Conservation (phyloP, 1,284 basidiomycete species). For the Fomitopsis schrenkii region DNA sequence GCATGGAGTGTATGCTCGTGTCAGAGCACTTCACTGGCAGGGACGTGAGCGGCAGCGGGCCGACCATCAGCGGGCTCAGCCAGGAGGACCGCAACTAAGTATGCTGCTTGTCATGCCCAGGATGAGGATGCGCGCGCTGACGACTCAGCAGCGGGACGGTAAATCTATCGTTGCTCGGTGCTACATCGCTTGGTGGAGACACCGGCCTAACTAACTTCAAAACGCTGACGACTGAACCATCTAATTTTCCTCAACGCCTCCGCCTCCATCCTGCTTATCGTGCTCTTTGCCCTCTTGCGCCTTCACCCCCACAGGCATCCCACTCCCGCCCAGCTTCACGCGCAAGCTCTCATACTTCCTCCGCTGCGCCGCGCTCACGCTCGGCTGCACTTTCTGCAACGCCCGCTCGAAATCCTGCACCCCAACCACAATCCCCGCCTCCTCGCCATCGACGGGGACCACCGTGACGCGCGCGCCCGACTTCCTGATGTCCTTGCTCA, state of each 20-base stretch:
- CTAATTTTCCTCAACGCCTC: neutral
- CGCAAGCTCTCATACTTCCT: conserved; percentile 56
- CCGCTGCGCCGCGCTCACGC: conserved; percentile 80
- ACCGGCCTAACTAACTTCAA: too few species aligned
- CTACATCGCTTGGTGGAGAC: too few species aligned
- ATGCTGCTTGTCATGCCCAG: too few species aligned
- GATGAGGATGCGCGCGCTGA: too few species aligned
- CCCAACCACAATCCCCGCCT: conserved; percentile 27
- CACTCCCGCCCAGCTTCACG: conserved; percentile 74
- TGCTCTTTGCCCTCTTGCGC: neutral
- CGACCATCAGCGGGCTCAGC: too few species aligned
- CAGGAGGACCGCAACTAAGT: too few species aligned
- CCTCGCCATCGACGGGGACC: conserved; percentile 2
- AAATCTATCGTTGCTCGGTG: too few species aligned
- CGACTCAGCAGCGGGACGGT: too few species aligned
- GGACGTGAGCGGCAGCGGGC: too few species aligned
- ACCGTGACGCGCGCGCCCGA: conserved; percentile 3
- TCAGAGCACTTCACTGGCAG: too few species aligned
- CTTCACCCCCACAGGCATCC: conserved; percentile 47
- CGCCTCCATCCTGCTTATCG: neutral
- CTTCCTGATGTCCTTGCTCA: conserved; percentile 31
- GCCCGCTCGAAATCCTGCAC: conserved; percentile 79
- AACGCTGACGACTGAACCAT: neutral
- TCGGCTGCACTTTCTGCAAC: conserved; percentile 82
- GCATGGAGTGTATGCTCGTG: too few species aligned